phyloP scores from a whole-genome alignment of 2,329 filamentous ascomycete species.

The Colletotrichum magnum region DNA sequence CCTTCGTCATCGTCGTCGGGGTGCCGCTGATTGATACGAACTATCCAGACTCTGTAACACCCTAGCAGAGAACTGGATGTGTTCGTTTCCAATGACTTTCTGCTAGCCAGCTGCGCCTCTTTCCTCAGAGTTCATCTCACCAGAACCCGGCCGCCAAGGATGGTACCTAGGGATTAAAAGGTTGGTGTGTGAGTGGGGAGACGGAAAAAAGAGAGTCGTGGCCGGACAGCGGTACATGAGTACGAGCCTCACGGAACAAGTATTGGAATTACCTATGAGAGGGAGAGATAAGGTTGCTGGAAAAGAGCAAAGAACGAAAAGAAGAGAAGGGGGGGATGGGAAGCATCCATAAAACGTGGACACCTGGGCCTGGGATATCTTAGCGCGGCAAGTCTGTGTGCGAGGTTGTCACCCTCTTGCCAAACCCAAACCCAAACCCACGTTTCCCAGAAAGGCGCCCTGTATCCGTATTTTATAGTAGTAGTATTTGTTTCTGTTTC shows the following conservation, averaged over 20 bases:
- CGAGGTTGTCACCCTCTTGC: constrained; percentile 10
- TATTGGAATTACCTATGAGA: too few species aligned
- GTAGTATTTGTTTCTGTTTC: constrained; percentile 34
- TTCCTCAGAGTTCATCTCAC: constrained; percentile 36
- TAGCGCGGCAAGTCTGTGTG: constrained; percentile 24
- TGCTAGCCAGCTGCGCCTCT: constrained; percentile 31
- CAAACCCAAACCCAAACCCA: background rate
- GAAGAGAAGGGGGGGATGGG: background rate
- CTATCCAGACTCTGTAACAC: constrained; percentile 37
- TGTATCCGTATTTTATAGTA: background rate
- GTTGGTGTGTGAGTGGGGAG: constrained; percentile 1
- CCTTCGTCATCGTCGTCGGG: constrained; percentile 19
- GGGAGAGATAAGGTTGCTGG: too few species aligned
- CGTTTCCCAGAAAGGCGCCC: constrained; percentile 6
- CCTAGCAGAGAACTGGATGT: constrained; percentile 36
- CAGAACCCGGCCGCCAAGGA: constrained; percentile 27
- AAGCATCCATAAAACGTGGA: too few species aligned
- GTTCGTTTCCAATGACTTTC: constrained; percentile 35
- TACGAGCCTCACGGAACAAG: too few species aligned
- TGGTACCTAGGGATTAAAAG: background rate
- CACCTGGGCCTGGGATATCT: background rate
- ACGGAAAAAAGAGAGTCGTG: background rate
- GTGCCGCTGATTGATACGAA: constrained; percentile 32
- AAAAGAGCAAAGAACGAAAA: background rate
- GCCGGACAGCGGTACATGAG: background rate